Percentiles rank a stretch among this genome's conserved stretches.
These are phyloP conservation scores for Pezicula radicicola DNA, from an alignment of 2,329 filamentous ascomycete species.

Conservation along the genomic window DNA sequence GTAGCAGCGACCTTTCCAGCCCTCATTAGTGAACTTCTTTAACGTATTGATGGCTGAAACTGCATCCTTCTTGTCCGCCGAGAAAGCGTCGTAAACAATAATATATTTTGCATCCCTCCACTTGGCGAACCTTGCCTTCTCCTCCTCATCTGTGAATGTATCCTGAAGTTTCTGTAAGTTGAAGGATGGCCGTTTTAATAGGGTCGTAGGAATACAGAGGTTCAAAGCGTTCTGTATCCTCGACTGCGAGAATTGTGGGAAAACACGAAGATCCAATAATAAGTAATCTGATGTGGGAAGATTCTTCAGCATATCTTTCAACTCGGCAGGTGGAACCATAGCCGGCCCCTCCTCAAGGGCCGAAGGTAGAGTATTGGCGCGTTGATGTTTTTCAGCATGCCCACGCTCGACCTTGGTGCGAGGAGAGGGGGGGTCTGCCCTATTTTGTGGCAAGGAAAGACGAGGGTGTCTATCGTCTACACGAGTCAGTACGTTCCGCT, in stretches of 20 bases:
- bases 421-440: slow-evolving; percentile 37
- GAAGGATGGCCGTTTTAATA: slow-evolving; percentile 88
- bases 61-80: slow-evolving; percentile 77
- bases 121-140: slow-evolving; percentile 68
- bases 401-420: slow-evolving; percentile 11
- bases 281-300: slow-evolving; percentile 42
- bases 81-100: slow-evolving; percentile 81
- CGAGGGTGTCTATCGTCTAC: slow-evolving; percentile 51
- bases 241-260: slow-evolving; percentile 73
- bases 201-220: slow-evolving; percentile 89
- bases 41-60: slow-evolving; percentile 79
- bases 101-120: slow-evolving; percentile 77
- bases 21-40: slow-evolving; percentile 87
- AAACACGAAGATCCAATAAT: slow-evolving; percentile 82
- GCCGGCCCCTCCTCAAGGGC: slow-evolving; percentile 43
- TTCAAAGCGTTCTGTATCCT: slow-evolving; percentile 82
- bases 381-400: slow-evolving; percentile 13
- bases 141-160: slow-evolving; percentile 72
- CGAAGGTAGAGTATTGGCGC: slow-evolving; percentile 52
- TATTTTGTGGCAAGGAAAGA: slow-evolving; percentile 50
- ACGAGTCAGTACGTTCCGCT: slow-evolving; percentile 22
- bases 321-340: slow-evolving; percentile 51
- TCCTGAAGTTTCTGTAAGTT: slow-evolving; percentile 83
- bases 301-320: slow-evolving; percentile 53
- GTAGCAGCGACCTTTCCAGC: slow-evolving; percentile 69